phyloP scores from a whole-genome alignment of 106 monocot genomes.

The Triglochin maritima region DNA sequence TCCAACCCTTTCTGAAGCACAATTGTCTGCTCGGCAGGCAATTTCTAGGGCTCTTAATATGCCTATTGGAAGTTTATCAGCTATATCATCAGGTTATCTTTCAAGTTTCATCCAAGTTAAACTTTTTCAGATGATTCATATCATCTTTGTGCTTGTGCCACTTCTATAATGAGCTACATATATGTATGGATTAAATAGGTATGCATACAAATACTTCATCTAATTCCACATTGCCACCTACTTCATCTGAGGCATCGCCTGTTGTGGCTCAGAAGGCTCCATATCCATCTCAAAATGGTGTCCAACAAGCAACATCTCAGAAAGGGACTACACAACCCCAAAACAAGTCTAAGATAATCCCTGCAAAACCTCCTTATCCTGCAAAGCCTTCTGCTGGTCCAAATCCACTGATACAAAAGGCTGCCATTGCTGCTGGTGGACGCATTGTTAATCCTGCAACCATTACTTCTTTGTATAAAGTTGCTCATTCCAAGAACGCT shows the following conservation, averaged over 20 bases:
- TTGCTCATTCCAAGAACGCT: conserved; percentile 22
- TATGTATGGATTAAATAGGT: background rate
- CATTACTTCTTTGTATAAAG: conserved; percentile 21
- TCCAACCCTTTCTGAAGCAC: conserved; percentile 9
- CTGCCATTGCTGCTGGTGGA: conserved; percentile 27
- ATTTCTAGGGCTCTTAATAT: conserved; percentile 21
- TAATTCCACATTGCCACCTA: conserved; percentile 1
- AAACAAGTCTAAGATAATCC: conserved; percentile 7
- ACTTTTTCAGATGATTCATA: no score
- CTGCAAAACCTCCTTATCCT: background rate
- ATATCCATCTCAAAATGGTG: conserved; percentile 6
- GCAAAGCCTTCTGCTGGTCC: conserved; percentile 13
- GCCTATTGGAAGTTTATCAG: conserved; percentile 17
- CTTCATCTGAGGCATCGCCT: conserved; percentile 6
- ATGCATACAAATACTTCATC: background rate
- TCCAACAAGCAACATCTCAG: conserved; percentile 4
- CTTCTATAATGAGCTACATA: no score
- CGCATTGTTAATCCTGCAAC: conserved; percentile 20
- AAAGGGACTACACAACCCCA: background rate
- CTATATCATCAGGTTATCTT: conserved; percentile 10
- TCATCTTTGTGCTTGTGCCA: no score
- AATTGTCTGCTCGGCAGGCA: conserved; percentile 15
- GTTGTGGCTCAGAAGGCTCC: conserved; percentile 2
- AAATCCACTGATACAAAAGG: conserved; percentile 14
- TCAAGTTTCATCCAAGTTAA: no score